Base-by-base conservation (phyloP, 2,329 filamentous ascomycete genomes). In the Verticillium alfalfae region DNA sequence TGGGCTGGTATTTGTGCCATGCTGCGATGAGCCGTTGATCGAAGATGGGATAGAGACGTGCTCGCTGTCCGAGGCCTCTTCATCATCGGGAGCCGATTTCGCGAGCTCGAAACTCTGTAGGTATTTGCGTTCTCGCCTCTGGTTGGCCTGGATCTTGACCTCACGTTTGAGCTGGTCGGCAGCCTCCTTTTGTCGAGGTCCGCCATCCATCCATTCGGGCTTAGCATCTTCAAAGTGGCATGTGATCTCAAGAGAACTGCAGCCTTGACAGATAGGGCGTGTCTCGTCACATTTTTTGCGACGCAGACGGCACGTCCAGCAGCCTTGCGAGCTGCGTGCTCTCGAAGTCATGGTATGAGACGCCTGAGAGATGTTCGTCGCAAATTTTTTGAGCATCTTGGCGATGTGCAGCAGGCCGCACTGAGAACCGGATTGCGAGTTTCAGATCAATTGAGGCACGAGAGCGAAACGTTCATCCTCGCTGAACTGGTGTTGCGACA, bases 231-330 rank as follows among this genome's bases (percentile, higher is more conserved):
- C 72, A 66, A 80, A 86, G 63, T 83, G 70, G 68, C 86, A 88
- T 18, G 78, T 79, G 61, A 88, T 87, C 57, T 82, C 77, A n/a
- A 88, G 78, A 1, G 74, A 69, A 15, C 72, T 69, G 71, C 85
- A 88, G 39, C 70, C 73, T 6, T 78, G 73, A 70, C 85, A 88
- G 10, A 78, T 68, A 12, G 84, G 84, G 2, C 75, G 78, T 31
- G 67, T 73, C 68, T 85, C 82, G 64, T 86, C 83, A 69, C 85
- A 88, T 67, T 86, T 87, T 68, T 88, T 88, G 66, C 82, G 82
- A 22, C 85, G 80, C 12, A 87, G 76, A 26, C 84, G 80, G 67
- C 85, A 88, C 2, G 84, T 87, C 83, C 83, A 87, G 69, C 84
- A 87, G 63, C 83, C 83, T 8, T 75, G 77, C 58, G 76, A 76